Evolutionary conservation across 2,329 filamentous ascomycete species (phyloP).

Genomic region (Ophiostoma angusticollis): DNA sequence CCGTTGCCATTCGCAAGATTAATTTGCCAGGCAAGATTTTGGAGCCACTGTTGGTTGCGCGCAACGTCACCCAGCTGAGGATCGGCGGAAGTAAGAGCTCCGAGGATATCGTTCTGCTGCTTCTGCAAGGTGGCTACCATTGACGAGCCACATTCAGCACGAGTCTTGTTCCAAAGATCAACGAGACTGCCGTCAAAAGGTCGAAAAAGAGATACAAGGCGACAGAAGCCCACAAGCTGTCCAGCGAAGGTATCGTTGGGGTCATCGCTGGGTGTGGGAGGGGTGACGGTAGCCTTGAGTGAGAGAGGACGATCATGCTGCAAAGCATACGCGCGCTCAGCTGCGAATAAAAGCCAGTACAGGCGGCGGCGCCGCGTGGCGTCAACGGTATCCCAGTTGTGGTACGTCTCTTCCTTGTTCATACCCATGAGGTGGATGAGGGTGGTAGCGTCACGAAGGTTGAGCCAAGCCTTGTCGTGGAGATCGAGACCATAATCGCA

Average conservation of each 20-base stretch:
- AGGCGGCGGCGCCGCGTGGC: slow-evolving; percentile 51
- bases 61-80: slow-evolving; percentile 41
- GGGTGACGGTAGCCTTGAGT: slow-evolving; percentile 54
- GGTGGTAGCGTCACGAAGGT: slow-evolving; percentile 64
- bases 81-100: slow-evolving; percentile 38
- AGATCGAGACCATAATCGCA: slow-evolving; percentile 59
- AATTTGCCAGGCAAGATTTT: slow-evolving; percentile 51
- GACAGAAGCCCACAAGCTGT: slow-evolving; percentile 43
- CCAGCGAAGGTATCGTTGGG: slow-evolving; percentile 40
- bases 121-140: slow-evolving; percentile 49
- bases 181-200: slow-evolving; percentile 55
- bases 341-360: slow-evolving; percentile 61
- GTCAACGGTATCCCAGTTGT: slow-evolving; percentile 45
- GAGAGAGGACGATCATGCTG: slow-evolving; percentile 58
- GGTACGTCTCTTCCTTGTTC: slow-evolving; percentile 51
- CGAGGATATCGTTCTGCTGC: slow-evolving; percentile 44
- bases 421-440: slow-evolving; percentile 49
- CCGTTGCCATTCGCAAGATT: slow-evolving; percentile 34
- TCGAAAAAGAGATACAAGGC: slow-evolving; percentile 49
- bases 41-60: slow-evolving; percentile 52
- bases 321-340: slow-evolving; percentile 60
- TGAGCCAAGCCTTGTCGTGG: slow-evolving; percentile 68
- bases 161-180: slow-evolving; percentile 53
- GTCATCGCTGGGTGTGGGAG: slow-evolving; percentile 50
- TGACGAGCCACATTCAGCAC: slow-evolving; percentile 40